These are phyloP conservation scores for Magnolia changhungtana DNA, from an alignment of 164 flowering plant genomes.

Conservation along the genomic window DNA sequence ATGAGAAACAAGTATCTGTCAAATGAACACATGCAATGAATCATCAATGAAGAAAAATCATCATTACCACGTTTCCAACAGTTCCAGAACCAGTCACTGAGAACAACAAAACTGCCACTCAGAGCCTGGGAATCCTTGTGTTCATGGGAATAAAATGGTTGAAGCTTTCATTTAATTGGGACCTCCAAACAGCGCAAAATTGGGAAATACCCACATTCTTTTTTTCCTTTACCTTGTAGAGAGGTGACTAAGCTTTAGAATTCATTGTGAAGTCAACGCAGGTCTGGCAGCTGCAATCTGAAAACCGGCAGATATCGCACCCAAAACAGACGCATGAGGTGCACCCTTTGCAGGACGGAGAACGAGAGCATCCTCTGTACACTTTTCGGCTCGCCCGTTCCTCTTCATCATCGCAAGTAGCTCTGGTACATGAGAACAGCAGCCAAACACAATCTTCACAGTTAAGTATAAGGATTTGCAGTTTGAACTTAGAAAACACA, in stretches of 20 bases:
- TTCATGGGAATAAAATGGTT: constrained; percentile 4
- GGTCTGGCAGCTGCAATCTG: constrained; percentile 85
- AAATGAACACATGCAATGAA: constrained; percentile 1
- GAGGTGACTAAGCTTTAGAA: constrained; percentile 29
- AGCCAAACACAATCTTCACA: neutral
- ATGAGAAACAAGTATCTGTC: neutral
- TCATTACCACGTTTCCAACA: constrained; percentile 1
- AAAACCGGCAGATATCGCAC: constrained; percentile 72
- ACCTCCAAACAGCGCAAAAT: constrained; percentile 10
- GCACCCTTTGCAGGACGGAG: constrained; percentile 77
- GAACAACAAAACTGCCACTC: constrained; percentile 14
- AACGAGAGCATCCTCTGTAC: constrained; percentile 65
- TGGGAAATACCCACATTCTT: constrained; percentile 11
- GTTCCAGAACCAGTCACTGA: constrained; percentile 7
- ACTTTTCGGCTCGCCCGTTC: constrained; percentile 78
- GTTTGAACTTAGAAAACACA: no score
- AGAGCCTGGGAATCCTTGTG: constrained; percentile 6
- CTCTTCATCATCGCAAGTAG: constrained; percentile 68
- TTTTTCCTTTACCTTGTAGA: neutral
- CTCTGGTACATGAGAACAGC: constrained; percentile 30
- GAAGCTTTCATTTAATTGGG: neutral
- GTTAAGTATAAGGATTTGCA: neutral
- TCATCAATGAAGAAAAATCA: constrained; percentile 4
- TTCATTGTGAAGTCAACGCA: constrained; percentile 74
- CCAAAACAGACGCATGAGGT: constrained; percentile 88